Base-by-base conservation (phyloP, 225 moss, liverwort and hornwort species). In the Takakia lepidozioides region DNA sequence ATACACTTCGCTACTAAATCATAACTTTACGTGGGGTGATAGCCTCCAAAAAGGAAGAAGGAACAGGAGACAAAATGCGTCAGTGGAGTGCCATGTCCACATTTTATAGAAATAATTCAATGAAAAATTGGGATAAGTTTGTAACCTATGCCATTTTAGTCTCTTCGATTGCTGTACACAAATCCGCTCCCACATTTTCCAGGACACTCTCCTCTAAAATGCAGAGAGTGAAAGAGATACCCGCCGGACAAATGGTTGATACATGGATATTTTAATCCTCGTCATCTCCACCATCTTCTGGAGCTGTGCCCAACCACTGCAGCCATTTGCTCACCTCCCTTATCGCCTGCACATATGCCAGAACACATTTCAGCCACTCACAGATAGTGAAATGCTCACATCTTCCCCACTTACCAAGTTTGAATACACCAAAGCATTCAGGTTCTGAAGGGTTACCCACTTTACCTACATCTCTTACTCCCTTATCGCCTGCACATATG, bases 161-260 rank as follows among this genome's bases (percentile, higher is more conserved):
- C 82, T 82, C 82, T 78, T 73, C 69, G 51, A 81, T 84, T 87
- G 91, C 91, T 98, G 91, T 91, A 98, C 95, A 98, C 87, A 85
- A n/a, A 86, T 86, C 90, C 86, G 90, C 87, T 83, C 71, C 73
- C 81, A 76, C 65, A 62, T 64, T 71, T n/a, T 82, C 84, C 79
- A 79, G 72, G 87, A 77, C 80, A 85, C 76, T 70, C 81, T 87
- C 74, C 84, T 79, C 64, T 72, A 73, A 76, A 81, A 69, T 58
- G 70, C 69, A 66, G 74, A 65, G 72, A 76, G 73, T 62, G n/a
- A n/a, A n/a, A n/a, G n/a, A n/a, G n/a, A n/a, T n/a, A n/a, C n/a
- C n/a, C n/a, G n/a, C n/a, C n/a, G n/a, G n/a, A n/a, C n/a, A n/a
- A n/a, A n/a, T n/a, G n/a, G n/a, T n/a, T n/a, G n/a, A n/a, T n/a